These are phyloP conservation scores for Camellia oleifera DNA, from an alignment of 179 eudicot genomes.

Conservation along the genomic window DNA sequence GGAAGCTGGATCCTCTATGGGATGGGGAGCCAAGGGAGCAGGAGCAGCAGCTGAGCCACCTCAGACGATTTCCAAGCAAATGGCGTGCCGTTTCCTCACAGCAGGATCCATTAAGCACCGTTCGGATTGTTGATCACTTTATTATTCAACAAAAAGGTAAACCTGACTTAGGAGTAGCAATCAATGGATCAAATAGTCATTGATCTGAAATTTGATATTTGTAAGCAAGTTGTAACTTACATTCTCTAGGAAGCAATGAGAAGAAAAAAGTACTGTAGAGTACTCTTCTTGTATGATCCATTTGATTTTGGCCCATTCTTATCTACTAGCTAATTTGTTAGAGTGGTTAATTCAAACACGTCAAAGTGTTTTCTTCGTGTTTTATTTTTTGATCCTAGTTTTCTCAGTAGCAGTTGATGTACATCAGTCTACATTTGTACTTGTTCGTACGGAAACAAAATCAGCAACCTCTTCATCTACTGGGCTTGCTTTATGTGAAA, in stretches of 20 bases:
- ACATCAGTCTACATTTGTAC: too few relatives aligned
- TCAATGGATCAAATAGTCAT: constrained; percentile 32
- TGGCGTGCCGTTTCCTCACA: constrained; percentile 68
- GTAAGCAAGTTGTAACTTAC: neutral
- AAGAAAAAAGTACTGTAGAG: neutral
- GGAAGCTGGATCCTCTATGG: constrained; percentile 95
- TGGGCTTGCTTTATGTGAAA: too few relatives aligned
- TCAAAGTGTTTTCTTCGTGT: too few relatives aligned
- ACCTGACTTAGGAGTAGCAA: constrained; percentile 16
- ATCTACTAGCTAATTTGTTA: too few relatives aligned
- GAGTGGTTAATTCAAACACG: too few relatives aligned
- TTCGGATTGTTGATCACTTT: constrained; percentile 77
- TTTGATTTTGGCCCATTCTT: too few relatives aligned
- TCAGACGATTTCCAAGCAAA: constrained; percentile 69
- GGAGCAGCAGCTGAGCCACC: constrained; percentile 48
- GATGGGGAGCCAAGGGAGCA: constrained; percentile 64
- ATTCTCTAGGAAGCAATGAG: neutral
- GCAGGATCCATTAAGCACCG: constrained; percentile 82
- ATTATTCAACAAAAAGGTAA: constrained; percentile 39
- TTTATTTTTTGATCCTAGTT: too few relatives aligned
- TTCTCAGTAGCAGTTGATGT: too few relatives aligned
- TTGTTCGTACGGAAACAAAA: too few relatives aligned
- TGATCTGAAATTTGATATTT: constrained; percentile 15
- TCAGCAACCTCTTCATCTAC: too few relatives aligned
- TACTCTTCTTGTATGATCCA: neutral